Conservation (phyloP, 1,284 basidiomycete genomes). For the Ceratorhiza oryzae-sativae region DNA sequence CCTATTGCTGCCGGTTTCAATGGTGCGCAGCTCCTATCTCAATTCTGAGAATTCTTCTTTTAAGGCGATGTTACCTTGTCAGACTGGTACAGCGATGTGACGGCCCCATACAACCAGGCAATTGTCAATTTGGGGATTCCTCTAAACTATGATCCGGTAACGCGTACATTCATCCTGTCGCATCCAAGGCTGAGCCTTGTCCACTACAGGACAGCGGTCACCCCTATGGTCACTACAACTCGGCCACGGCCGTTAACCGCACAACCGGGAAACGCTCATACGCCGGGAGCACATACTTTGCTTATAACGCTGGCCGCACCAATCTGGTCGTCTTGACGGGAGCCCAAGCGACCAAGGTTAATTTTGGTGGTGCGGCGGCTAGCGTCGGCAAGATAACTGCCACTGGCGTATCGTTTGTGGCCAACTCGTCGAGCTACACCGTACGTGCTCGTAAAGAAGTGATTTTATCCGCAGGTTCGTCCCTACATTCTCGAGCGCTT, state of each 20-base stretch:
- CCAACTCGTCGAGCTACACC: conserved; percentile 44
- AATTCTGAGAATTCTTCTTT: no score
- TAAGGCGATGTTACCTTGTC: no score
- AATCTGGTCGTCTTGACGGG: conserved; percentile 48
- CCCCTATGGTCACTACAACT: conserved; percentile 39
- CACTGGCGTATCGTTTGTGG: conserved; percentile 46
- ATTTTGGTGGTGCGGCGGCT: conserved; percentile 42
- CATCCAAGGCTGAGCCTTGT: background rate
- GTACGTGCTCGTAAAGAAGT: conserved; percentile 50
- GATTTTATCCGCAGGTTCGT: conserved; percentile 53
- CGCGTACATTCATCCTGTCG: background rate
- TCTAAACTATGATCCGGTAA: conserved; percentile 38
- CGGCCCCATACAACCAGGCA: conserved; percentile 36
- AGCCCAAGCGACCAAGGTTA: conserved; percentile 47
- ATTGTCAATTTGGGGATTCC: conserved; percentile 31
- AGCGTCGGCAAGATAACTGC: conserved; percentile 43
- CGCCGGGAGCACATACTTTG: conserved; percentile 47
- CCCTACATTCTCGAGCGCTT: background rate
- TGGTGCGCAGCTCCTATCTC: conserved; percentile 44
- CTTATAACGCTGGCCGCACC: conserved; percentile 43
- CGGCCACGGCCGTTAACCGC: conserved; percentile 42
- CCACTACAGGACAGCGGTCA: conserved; percentile 17
- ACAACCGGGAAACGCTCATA: conserved; percentile 48
- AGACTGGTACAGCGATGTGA: conserved; percentile 42
- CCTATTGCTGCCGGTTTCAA: conserved; percentile 49